A percentile compares a stretch with the other conserved stretches of the same genome.
phyloP scores from a whole-genome alignment of 208 protist species.

The Leishmania tarentolae region DNA sequence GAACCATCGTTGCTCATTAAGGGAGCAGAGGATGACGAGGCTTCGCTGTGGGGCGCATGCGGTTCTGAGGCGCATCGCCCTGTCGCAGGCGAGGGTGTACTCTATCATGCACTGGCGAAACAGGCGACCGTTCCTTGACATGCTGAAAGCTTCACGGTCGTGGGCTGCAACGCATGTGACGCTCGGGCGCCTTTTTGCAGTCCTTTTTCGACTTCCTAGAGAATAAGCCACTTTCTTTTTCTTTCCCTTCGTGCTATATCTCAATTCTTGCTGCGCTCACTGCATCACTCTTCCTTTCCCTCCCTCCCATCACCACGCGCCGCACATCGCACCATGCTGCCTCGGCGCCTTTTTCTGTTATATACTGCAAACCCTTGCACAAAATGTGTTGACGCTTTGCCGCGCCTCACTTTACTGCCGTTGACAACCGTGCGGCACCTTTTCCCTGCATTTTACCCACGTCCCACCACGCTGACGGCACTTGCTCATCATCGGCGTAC shows the following conservation, averaged over 20 bases:
- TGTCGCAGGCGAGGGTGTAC: neutral
- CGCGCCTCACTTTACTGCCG: neutral
- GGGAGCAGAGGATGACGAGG: neutral
- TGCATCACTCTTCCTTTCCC: neutral
- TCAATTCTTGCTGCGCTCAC: neutral
- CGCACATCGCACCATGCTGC: neutral
- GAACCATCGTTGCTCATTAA: neutral
- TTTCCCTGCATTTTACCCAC: neutral
- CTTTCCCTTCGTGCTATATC: neutral
- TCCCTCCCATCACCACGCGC: too few species aligned
- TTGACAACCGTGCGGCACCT: neutral
- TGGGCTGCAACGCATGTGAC: conserved; percentile 2
- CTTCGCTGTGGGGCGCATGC: neutral
- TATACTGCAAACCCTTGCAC: neutral
- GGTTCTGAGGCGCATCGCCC: neutral
- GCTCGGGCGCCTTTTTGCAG: neutral
- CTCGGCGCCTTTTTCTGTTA: neutral
- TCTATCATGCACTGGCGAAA: neutral
- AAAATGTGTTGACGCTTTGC: neutral
- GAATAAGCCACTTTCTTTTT: neutral
- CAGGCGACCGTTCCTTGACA: neutral
- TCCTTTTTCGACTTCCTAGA: neutral
- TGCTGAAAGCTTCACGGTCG: neutral
- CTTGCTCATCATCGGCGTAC: neutral
- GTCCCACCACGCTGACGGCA: neutral